Percentiles rank a stretch among this genome's conserved stretches.
Evolutionary conservation across 2,329 filamentous ascomycete genomes (phyloP).

Genomic region (Penicillium psychrosexuale): DNA sequence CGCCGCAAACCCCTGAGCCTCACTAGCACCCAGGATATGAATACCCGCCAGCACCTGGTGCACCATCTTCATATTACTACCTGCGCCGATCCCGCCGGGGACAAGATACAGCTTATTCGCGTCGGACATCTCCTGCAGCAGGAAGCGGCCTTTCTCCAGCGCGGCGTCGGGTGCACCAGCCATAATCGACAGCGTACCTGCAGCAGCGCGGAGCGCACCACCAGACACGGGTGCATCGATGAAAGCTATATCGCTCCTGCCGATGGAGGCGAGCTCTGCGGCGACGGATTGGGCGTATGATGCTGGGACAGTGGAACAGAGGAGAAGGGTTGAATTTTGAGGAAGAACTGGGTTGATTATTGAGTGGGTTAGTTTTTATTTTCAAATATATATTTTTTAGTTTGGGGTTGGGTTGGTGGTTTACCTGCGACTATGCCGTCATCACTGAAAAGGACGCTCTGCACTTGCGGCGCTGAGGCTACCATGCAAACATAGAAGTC

Average conservation of each 20-base stretch:
- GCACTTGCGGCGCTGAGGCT: slow-evolving; percentile 66
- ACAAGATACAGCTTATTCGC: slow-evolving; percentile 61
- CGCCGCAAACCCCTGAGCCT: slow-evolving; percentile 59
- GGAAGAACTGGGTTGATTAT: slow-evolving; percentile 44
- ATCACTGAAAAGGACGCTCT: slow-evolving; percentile 62
- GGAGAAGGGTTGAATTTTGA: slow-evolving; percentile 58
- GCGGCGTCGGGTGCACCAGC: slow-evolving; percentile 59
- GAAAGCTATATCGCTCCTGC: slow-evolving; percentile 61
- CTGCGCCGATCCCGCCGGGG: slow-evolving; percentile 57
- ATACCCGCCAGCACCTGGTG: slow-evolving; percentile 63
- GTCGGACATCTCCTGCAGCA: slow-evolving; percentile 62
- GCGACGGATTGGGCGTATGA: slow-evolving; percentile 62
- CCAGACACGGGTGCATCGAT: slow-evolving; percentile 73
- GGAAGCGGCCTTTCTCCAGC: slow-evolving; percentile 54
- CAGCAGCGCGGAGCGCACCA: slow-evolving; percentile 64
- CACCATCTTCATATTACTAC: slow-evolving; percentile 61
- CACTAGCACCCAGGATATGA: slow-evolving; percentile 60
- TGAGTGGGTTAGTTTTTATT: background rate
- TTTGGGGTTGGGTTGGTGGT: background rate
- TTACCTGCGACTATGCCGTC: slow-evolving; percentile 45
- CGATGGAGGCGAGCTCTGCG: slow-evolving; percentile 53
- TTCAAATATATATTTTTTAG: background rate
- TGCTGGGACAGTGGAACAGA: slow-evolving; percentile 69
- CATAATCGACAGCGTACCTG: slow-evolving; percentile 74
- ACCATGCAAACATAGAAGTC: slow-evolving; percentile 71